Evolutionary conservation across 306 rosid species (phyloP), one percentile per base, ranked within the genome.

Genomic region (Dryas drummondii): DNA sequence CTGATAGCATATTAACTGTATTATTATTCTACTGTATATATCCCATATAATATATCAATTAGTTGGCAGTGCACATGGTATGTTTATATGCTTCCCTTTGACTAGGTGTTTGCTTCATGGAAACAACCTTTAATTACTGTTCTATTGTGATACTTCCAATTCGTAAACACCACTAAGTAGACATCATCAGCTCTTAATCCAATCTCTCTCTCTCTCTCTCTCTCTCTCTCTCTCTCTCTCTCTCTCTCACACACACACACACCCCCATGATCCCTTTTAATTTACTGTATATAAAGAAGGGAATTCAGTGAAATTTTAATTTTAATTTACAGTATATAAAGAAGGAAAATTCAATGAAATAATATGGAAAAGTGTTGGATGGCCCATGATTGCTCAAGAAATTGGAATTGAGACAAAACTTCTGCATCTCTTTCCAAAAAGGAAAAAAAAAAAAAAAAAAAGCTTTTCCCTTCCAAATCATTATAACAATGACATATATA

Each of bases 31-130:
- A 57, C 68, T 79, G 40, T 78, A 78, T 64, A 54, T 78, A 32
- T 32, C 37, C 58, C 68, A 80, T 49, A 70, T 71, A 69, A 76
- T 49, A 64, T 82, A 81, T 75, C 52, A 26, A 71, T 19, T 78
- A 77, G 96, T 76, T 89, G 88, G 86, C 94, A 83, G 14, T 86
- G n/a, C 96, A 93, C 98, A 89, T 93, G 97, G 81, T 72, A 57
- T 84, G 93, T 87, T 87, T 80, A 81, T 50, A 68, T 89, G 83
- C 88, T 58, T 82, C 69, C 77, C 74, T 77, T 81, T 70, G 82
- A 81, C 86, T 40, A 7, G 66, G 78, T 83, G 92, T 87, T 82
- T 68, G 86, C 82, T 76, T 81, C 69, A 67, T 68, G 94, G 94
- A 86, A 87, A 82, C 91, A 86, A 60, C 76, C 57, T 70, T 83